Conservation (phyloP, 139 green algal genomes). For the Desmodesmus armatus region DNA sequence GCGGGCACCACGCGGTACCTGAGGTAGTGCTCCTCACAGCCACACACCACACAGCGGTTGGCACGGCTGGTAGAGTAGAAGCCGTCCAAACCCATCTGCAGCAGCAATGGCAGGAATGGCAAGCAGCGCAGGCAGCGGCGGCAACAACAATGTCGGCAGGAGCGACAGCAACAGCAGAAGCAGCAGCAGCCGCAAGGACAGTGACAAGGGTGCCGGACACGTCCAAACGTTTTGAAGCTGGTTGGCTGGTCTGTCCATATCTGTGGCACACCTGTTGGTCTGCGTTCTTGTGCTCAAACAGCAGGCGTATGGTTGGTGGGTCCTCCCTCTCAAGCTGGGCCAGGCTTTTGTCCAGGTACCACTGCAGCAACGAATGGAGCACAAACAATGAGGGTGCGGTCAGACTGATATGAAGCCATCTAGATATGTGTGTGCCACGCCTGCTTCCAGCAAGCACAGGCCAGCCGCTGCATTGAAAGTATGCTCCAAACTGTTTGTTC, state of each 20-base stretch:
- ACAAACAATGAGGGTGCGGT: too few relatives aligned
- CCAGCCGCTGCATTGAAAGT: too few relatives aligned
- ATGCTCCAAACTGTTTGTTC: too few relatives aligned
- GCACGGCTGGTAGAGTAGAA: slow-evolving; percentile 74
- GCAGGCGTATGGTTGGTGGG: slow-evolving; percentile 73
- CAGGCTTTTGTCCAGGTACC: slow-evolving; percentile 72
- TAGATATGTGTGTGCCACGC: too few relatives aligned
- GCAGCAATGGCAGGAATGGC: neutral
- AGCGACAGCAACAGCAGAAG: slow-evolving; percentile 8
- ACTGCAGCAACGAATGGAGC: too few relatives aligned
- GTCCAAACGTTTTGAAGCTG: neutral
- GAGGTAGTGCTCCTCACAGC: slow-evolving; percentile 75
- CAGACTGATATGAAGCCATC: too few relatives aligned
- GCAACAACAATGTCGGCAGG: too few relatives aligned
- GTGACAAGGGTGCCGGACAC: neutral
- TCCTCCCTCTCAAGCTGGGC: slow-evolving; percentile 62
- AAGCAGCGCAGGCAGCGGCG: neutral
- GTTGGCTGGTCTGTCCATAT: neutral
- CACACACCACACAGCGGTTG: slow-evolving; percentile 85
- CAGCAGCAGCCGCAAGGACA: slow-evolving; percentile 23
- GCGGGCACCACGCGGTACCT: slow-evolving; percentile 78
- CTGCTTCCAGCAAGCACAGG: too few relatives aligned
- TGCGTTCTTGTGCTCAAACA: slow-evolving; percentile 80
- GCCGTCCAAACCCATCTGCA: slow-evolving; percentile 49
- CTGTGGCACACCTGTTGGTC: slow-evolving; percentile 64